These are phyloP conservation scores for Cladophialophora bantiana DNA, from an alignment of 2,329 filamentous ascomycete species.

Conservation along the genomic window DNA sequence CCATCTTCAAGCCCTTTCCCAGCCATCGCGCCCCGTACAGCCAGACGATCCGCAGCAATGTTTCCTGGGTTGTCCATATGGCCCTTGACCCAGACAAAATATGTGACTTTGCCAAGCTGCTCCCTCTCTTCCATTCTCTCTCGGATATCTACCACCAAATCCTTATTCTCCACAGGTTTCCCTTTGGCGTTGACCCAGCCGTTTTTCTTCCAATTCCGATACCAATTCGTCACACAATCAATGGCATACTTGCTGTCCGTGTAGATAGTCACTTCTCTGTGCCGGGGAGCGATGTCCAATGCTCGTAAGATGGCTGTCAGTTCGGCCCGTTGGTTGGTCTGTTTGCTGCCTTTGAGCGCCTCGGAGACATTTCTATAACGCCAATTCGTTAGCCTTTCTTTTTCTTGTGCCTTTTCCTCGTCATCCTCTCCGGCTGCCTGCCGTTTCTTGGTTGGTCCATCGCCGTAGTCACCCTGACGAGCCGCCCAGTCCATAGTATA, in stretches of 20 bases:
- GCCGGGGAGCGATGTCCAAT: slow-evolving; percentile 73
- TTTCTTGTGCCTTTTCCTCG: slow-evolving; percentile 19
- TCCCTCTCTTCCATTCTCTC: slow-evolving; percentile 74
- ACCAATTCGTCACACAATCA: slow-evolving; percentile 88
- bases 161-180: slow-evolving; percentile 82
- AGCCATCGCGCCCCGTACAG: slow-evolving; percentile 68
- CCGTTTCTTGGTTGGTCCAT: slow-evolving; percentile 15
- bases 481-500: slow-evolving; percentile 40
- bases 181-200: slow-evolving; percentile 77
- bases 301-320: slow-evolving; percentile 86
- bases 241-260: slow-evolving; percentile 94
- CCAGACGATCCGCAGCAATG: slow-evolving; percentile 77
- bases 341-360: slow-evolving; percentile 72
- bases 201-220: slow-evolving; percentile 74
- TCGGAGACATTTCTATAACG: slow-evolving; percentile 73
- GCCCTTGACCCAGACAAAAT: slow-evolving; percentile 89
- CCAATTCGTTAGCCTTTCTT: slow-evolving; percentile 39
- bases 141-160: slow-evolving; percentile 77
- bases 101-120: slow-evolving; percentile 65
- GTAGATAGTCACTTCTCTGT: slow-evolving; percentile 75
- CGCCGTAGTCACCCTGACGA: slow-evolving; percentile 20
- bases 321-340: slow-evolving; percentile 98
- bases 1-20: slow-evolving; percentile 45
- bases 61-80: slow-evolving; percentile 79
- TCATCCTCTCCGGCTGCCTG: slow-evolving; percentile 10